Evolutionary conservation across 2,329 filamentous ascomycete species (phyloP), one percentile per base, ranked within the genome.

Genomic region (Coleophoma eucalyptorum): DNA sequence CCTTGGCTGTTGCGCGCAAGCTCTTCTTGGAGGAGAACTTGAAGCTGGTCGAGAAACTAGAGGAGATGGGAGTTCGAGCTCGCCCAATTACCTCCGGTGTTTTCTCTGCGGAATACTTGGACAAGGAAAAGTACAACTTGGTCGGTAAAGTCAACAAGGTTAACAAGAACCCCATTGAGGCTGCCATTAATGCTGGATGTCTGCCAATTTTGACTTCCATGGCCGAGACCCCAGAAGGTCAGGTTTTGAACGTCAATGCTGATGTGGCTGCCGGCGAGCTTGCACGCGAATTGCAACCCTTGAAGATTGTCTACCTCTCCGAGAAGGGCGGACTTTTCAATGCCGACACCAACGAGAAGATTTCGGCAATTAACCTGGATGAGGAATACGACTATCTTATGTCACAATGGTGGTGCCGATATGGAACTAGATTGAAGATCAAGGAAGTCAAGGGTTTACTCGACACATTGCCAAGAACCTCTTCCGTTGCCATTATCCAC

Each of bases 251-350:
- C 66, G 94, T 99, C 68, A 99, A 99, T 65, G 94, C 94, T 34
- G 94, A 99, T 70, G 93, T 97, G 55, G 93, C 93, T 34, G 94
- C 94, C 31, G 92, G 92, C 58, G 93, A 97, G 73, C 78, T 99
- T 54, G 93, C 94, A 20, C 86, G 90, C 53, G 84, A 89, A 50
- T 77, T 99, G 49, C 86, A 97, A 71, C 94, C 94, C 21, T 76
- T 97, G 63, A 99, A 99, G 83, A 93, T 97, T 55, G 92, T 99
- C 53, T 99, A 97, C 69, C 79, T 97, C n/a, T 95, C 91, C 5
- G 94, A 99, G 75, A 97, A 97, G 79, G 94, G 94, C 46, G 94
- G 93, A 7, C 75, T 99, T 33, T 96, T 96, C 72, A 90, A 97
- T 67, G 92, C 91, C 53, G 89, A 96, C 57, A 89, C 86, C n/a